Percentiles rank a stretch among this genome's conserved stretches.
Conservation (phyloP, 306 rosid species). For the Cucumis cinereus region DNA sequence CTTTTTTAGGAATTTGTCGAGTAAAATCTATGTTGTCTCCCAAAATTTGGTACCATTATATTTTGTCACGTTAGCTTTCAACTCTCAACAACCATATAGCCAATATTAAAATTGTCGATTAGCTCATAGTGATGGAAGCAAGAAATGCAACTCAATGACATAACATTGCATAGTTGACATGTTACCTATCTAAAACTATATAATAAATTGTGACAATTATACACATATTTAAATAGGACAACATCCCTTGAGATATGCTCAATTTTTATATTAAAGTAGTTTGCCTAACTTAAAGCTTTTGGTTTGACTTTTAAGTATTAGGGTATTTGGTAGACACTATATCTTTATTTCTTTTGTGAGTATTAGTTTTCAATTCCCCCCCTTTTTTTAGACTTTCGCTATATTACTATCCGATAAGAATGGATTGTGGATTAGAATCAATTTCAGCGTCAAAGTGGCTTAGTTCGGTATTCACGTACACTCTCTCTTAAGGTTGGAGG, state of each 20-base stretch:
- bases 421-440: too few species aligned
- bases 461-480: too few species aligned
- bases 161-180: background rate
- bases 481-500: too few species aligned
- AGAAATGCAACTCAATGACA: background rate
- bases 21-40: background rate
- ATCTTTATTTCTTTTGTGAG: too few species aligned
- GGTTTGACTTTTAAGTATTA: background rate
- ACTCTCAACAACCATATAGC: background rate
- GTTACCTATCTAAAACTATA: background rate
- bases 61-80: background rate
- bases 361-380: too few species aligned
- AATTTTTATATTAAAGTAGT: background rate
- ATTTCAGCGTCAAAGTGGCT: too few species aligned
- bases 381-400: too few species aligned
- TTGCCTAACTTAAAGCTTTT: background rate
- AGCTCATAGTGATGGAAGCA: background rate
- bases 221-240: background rate
- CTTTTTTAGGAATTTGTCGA: background rate
- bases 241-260: background rate
- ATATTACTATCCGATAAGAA: too few species aligned
- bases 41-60: background rate
- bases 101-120: background rate
- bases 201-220: background rate
- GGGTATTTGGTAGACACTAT: too few species aligned